These are phyloP conservation scores for Lasiodiplodia citricola DNA, from an alignment of 2,329 filamentous ascomycete species.

Conservation along the genomic window DNA sequence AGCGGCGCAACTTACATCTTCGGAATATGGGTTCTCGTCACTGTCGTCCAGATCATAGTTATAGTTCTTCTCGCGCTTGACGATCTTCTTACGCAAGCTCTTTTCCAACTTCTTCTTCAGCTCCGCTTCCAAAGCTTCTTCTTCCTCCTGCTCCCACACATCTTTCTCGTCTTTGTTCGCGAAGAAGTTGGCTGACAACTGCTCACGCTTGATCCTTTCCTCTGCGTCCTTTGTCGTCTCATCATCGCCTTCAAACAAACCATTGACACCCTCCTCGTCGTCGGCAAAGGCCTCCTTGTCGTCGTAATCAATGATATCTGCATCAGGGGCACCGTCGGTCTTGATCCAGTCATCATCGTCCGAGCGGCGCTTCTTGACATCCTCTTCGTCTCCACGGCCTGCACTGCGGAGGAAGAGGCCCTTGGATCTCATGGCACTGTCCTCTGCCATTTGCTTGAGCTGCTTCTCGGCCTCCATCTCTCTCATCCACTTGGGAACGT, in stretches of 20 bases:
- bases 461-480: slow-evolving; percentile 59
- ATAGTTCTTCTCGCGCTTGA: slow-evolving; percentile 83
- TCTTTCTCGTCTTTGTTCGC: slow-evolving; percentile 61
- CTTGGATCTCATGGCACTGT: slow-evolving; percentile 29
- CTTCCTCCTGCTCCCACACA: slow-evolving; percentile 69
- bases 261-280: slow-evolving; percentile 69
- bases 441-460: slow-evolving; percentile 31
- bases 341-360: slow-evolving; percentile 48
- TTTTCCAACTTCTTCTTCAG: slow-evolving; percentile 75
- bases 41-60: slow-evolving; percentile 77
- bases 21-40: slow-evolving; percentile 54
- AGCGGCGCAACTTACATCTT: slow-evolving; percentile 28
- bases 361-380: slow-evolving; percentile 43
- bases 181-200: slow-evolving; percentile 87
- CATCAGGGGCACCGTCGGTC: slow-evolving; percentile 60
- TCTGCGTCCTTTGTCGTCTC: slow-evolving; percentile 68
- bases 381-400: slow-evolving; percentile 42
- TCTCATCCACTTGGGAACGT: slow-evolving; percentile 60
- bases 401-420: slow-evolving; percentile 26
- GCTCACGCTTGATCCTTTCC: slow-evolving; percentile 72
- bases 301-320: slow-evolving; percentile 70
- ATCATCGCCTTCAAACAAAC: slow-evolving; percentile 48
- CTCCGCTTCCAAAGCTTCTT: slow-evolving; percentile 71
- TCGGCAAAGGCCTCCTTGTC: slow-evolving; percentile 78
- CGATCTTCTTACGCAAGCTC: slow-evolving; percentile 77